A percentile compares a stretch with the other conserved stretches of the same genome.
phyloP scores from a whole-genome alignment of 2,329 filamentous ascomycete genomes.

The Dactylellina drechsleri region DNA sequence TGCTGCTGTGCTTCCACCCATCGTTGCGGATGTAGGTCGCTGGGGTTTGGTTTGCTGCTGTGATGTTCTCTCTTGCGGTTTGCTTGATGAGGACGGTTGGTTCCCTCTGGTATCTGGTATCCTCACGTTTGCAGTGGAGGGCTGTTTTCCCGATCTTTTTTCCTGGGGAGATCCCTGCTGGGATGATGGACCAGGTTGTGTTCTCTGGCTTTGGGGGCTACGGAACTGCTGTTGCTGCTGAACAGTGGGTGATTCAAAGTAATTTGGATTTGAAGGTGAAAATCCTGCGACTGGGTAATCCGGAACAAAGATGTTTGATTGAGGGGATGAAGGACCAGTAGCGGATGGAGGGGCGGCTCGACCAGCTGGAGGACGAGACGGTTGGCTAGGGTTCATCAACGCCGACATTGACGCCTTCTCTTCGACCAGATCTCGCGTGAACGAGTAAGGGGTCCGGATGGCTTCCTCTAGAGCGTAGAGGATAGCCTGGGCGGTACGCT shows the following conservation, averaged over 20 bases:
- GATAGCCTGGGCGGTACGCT: constrained; percentile 86
- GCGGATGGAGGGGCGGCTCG: constrained; percentile 51
- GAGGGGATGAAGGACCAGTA: constrained; percentile 64
- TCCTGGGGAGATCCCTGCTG: constrained; percentile 50
- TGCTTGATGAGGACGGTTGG: constrained; percentile 37
- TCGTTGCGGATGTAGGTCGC: constrained; percentile 47
- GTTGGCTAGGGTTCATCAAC: constrained; percentile 71
- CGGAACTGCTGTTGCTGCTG: constrained; percentile 33
- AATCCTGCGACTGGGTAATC: constrained; percentile 60
- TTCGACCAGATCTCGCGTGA: constrained; percentile 85
- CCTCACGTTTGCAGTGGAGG: constrained; percentile 39
- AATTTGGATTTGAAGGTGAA: constrained; percentile 46
- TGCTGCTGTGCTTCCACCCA: constrained; percentile 56
- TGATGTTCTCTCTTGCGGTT: constrained; percentile 30
- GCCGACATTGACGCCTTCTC: constrained; percentile 91
- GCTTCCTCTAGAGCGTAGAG: constrained; percentile 92
- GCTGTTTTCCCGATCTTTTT: constrained; percentile 34
- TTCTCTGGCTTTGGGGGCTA: constrained; percentile 37
- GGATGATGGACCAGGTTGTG: constrained; percentile 42
- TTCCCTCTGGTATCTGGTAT: constrained; percentile 46
- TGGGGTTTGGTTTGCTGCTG: constrained; percentile 46
- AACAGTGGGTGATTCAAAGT: constrained; percentile 47
- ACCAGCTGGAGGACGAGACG: constrained; percentile 56
- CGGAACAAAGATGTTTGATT: constrained; percentile 66
- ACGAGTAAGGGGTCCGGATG: constrained; percentile 80